A percentile compares a stretch with the other conserved stretches of the same genome.
Evolutionary conservation across 140 eudicot species (phyloP).

Genomic region (Oenanthe javanica): DNA sequence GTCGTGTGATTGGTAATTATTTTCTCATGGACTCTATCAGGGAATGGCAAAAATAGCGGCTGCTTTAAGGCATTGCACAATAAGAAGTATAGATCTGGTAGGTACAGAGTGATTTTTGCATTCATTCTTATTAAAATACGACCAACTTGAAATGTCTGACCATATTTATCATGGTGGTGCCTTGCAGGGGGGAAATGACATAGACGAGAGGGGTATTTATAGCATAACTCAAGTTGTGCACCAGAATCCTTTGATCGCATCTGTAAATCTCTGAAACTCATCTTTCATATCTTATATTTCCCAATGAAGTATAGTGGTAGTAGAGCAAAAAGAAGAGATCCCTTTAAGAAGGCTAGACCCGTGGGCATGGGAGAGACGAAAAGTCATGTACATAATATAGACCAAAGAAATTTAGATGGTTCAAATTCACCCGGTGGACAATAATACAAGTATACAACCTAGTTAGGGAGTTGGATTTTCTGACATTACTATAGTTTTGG

Average conservation of each 20-base stretch:
- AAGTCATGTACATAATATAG: neutral
- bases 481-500: neutral
- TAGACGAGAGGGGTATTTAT: constrained; percentile 62
- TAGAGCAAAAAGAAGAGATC: no score
- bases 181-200: constrained; percentile 81
- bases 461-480: neutral
- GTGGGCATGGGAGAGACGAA: neutral
- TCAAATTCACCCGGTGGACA: neutral
- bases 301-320: neutral
- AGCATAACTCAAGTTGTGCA: constrained; percentile 63
- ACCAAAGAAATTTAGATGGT: neutral
- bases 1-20: constrained; percentile 1
- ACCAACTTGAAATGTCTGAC: neutral
- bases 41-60: constrained; percentile 86
- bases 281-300: neutral
- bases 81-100: constrained; percentile 73
- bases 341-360: no score
- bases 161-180: neutral
- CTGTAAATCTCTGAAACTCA: constrained; percentile 37
- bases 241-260: constrained; percentile 64
- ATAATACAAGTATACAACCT: neutral
- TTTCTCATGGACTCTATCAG: constrained; percentile 26
- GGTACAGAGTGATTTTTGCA: constrained; percentile 13
- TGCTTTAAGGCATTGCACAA: constrained; percentile 72
- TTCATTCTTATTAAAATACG: neutral